Evolutionary conservation across 2,329 filamentous ascomycete species (phyloP), one percentile per base, ranked within the genome.

Genomic region (Penicillium sp.): DNA sequence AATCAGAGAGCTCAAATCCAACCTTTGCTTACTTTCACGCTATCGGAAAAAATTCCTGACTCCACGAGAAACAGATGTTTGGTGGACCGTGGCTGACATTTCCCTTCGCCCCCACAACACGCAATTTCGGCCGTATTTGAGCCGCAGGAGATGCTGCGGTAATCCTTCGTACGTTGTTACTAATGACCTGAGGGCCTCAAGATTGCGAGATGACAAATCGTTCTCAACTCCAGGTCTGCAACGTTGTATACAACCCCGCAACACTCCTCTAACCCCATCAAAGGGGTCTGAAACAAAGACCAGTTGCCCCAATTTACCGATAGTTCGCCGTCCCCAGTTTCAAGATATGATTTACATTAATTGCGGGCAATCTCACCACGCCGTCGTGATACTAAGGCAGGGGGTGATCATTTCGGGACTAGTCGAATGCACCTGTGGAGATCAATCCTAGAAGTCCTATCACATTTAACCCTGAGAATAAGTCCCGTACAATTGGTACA

Each of bases 301-400:
- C 31, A 25, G 31, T 30, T 45, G 19, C 35, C 50, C 31, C 36
- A 47, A 55, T 19, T 14, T 31, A 17, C 30, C 17, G 51, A 22
- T 22, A 53, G 54, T 53, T 57, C 37, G 28, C 45, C 25, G 30
- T 50, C 28, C 50, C 56, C 56, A 45, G 54, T 59, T 63, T 61
- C 53, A 54, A 37, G 33, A 45, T 30, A 60, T 40, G 47, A 53
- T 41, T 36, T 55, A 51, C 36, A 35, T 51, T 35, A 33, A 37
- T 25, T 42, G 47, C 30, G 35, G 25, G 33, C 4, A 28, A 28
- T 47, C 40, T 43, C 37, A 40, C 53, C 50, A 17, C 48, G 48
- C 57, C 56, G 43, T 53, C 41, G 11, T 38, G 10, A 36, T 42
- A 38, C 59, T 63, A 61, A 60, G 43, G 61, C 59, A 61, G 52